Evolutionary conservation across 2,329 filamentous ascomycete genomes (phyloP).

Genomic region (Coniochaeta pulveracea): DNA sequence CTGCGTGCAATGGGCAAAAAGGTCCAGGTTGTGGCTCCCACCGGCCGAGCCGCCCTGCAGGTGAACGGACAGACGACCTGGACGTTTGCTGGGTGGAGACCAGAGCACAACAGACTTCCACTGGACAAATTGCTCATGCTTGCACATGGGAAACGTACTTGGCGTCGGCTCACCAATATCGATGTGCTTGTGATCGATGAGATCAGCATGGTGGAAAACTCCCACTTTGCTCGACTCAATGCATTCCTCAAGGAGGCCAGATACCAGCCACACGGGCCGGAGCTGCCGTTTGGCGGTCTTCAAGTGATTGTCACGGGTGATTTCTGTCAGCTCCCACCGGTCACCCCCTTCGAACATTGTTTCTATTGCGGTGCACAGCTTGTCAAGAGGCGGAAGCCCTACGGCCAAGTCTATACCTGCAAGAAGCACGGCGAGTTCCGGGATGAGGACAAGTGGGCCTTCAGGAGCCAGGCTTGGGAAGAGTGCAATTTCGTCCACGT

Average conservation of each 20-base stretch:
- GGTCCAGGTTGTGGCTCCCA: conserved; percentile 46
- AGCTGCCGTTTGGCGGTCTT: conserved; percentile 29
- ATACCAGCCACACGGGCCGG: neutral
- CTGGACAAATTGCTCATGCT: conserved; percentile 20
- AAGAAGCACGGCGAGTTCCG: conserved; percentile 18
- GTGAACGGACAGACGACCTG: conserved; percentile 45
- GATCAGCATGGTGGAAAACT: conserved; percentile 52
- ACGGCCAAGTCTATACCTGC: conserved; percentile 21
- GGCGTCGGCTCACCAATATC: conserved; percentile 25
- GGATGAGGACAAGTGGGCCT: conserved; percentile 49
- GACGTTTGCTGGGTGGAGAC: conserved; percentile 45
- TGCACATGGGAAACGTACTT: conserved; percentile 20
- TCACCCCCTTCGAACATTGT: conserved; percentile 43
- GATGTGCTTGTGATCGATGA: conserved; percentile 54
- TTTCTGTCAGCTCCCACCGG: conserved; percentile 48
- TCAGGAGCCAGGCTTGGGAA: conserved; percentile 41
- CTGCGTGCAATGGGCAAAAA: conserved; percentile 20
- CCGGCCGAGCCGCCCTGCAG: conserved; percentile 45
- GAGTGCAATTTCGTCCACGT: conserved; percentile 41
- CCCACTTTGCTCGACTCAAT: conserved; percentile 39
- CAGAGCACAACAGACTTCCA: conserved; percentile 28
- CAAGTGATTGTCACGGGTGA: conserved; percentile 48
- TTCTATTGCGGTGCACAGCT: conserved; percentile 31
- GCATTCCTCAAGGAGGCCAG: conserved; percentile 28
- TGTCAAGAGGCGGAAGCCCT: conserved; percentile 9